Evolutionary conservation across 1,139 yeast species (phyloP).

Genomic region (Hansenula lynferdii): DNA sequence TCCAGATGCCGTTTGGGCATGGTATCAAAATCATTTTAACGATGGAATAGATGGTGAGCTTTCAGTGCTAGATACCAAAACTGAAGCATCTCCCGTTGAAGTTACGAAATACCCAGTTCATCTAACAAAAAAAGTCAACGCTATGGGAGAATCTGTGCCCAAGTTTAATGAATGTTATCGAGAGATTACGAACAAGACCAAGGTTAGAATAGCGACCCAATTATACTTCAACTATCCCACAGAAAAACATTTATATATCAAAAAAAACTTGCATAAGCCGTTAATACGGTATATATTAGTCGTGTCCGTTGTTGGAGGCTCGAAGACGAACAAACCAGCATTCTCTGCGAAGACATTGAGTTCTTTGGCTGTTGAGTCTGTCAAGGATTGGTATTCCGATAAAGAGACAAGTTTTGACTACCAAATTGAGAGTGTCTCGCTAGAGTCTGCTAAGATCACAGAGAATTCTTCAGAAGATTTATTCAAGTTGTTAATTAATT

Average conservation of each 20-base stretch:
- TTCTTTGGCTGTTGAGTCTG: conserved; percentile 8
- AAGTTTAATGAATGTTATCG: conserved; percentile 29
- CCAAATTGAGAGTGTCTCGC: conserved; percentile 13
- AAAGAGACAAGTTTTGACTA: conserved; percentile 4
- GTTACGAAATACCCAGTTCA: conserved; percentile 28
- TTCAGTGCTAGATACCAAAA: conserved; percentile 37
- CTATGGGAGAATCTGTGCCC: conserved; percentile 22
- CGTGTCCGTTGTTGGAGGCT: conserved; percentile 12
- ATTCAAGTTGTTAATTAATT: conserved; percentile 17
- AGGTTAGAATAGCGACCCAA: conserved; percentile 17
- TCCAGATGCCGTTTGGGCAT: conserved; percentile 19
- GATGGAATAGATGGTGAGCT: conserved; percentile 24
- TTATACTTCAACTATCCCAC: conserved; percentile 18
- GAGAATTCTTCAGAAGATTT: conserved; percentile 12
- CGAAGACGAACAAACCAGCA: conserved; percentile 4
- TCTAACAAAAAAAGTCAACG: conserved; percentile 24
- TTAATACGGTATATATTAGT: conserved; percentile 26
- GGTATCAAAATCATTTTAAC: conserved; percentile 14
- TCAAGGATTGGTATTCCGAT: conserved; percentile 9
- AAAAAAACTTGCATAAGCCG: conserved; percentile 8
- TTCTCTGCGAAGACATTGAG: conserved; percentile 8
- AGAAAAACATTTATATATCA: conserved; percentile 19
- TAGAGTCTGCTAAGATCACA: conserved; percentile 13
- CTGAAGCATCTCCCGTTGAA: conserved; percentile 38
- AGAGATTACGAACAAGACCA: conserved; percentile 20